These are phyloP conservation scores for Hamigera avellanea DNA, from an alignment of 495 filamentous ascomycete species.

Conservation along the genomic window DNA sequence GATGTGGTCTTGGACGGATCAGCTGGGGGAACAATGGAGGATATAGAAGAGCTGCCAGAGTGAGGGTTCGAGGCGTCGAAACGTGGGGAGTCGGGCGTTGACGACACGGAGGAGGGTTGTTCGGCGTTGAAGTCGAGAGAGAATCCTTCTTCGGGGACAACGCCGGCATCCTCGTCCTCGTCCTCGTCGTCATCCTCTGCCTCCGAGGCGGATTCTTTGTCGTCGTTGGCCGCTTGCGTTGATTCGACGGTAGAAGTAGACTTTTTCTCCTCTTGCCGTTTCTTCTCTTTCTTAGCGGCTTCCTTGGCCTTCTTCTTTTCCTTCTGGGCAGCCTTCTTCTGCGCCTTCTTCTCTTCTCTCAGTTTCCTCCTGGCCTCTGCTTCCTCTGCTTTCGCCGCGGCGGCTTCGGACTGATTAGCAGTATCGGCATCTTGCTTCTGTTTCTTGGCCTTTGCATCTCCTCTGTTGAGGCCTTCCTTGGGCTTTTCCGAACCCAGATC, in stretches of 20 bases:
- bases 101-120: slow-evolving; percentile 33
- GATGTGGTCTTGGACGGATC: slow-evolving; percentile 19
- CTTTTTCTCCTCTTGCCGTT: slow-evolving; percentile 19
- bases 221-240: slow-evolving; percentile 5
- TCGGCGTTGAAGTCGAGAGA: slow-evolving; percentile 29
- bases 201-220: slow-evolving; percentile 7
- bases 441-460: slow-evolving; percentile 22
- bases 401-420: slow-evolving; percentile 7
- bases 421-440: slow-evolving; percentile 24
- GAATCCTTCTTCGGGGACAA: slow-evolving; percentile 33
- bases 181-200: slow-evolving; percentile 20
- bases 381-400: slow-evolving; percentile 20
- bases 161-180: slow-evolving; percentile 17
- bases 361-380: slow-evolving; percentile 28
- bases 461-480: slow-evolving; percentile 28
- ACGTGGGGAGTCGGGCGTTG: slow-evolving; percentile 47
- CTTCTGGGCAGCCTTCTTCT: slow-evolving; percentile 37
- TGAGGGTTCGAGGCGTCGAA: slow-evolving; percentile 49
- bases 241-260: not conserved
- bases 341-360: slow-evolving; percentile 37
- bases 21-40: slow-evolving; percentile 51
- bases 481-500: slow-evolving; percentile 33
- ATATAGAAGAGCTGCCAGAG: slow-evolving; percentile 61
- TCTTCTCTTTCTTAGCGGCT: slow-evolving; percentile 30
- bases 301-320: slow-evolving; percentile 39